Evolutionary conservation across 1,139 yeast species (phyloP).

Genomic region (Scheffersomyces quercinus): DNA sequence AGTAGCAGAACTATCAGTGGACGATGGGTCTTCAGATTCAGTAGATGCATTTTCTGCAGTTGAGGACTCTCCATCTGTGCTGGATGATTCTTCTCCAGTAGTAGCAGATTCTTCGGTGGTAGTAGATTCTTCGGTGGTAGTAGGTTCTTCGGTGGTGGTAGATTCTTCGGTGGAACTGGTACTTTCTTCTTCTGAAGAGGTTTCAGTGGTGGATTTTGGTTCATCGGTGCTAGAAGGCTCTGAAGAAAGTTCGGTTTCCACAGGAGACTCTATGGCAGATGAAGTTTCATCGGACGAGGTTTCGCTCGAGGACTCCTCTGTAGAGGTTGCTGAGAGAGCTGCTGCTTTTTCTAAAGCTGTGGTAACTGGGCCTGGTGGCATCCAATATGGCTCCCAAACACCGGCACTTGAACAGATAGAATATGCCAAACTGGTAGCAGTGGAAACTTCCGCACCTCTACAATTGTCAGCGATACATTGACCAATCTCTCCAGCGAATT

Average conservation of each 20-base stretch:
- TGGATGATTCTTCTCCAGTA: too few relatives aligned
- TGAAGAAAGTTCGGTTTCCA: background rate
- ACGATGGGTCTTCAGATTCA: too few relatives aligned
- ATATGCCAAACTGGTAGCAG: constrained; percentile 25
- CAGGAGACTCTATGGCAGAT: background rate
- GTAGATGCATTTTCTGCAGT: too few relatives aligned
- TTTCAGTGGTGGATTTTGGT: constrained; percentile 1
- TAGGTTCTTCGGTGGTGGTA: too few relatives aligned
- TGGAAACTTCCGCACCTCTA: constrained; percentile 22
- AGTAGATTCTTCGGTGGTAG: too few relatives aligned
- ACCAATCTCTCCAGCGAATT: constrained; percentile 27
- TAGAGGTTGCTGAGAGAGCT: constrained; percentile 3
- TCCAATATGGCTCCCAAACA: constrained; percentile 35
- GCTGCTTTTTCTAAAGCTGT: constrained; percentile 7
- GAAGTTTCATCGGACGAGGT: background rate
- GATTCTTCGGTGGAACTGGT: background rate
- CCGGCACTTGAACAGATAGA: constrained; percentile 30
- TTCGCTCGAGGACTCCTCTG: constrained; percentile 1
- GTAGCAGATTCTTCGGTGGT: too few relatives aligned
- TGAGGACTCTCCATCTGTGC: too few relatives aligned
- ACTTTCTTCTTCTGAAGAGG: background rate
- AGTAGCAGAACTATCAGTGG: too few relatives aligned
- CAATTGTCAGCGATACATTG: constrained; percentile 32
- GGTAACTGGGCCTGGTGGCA: constrained; percentile 38
- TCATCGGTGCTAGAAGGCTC: background rate